These are phyloP conservation scores for Spathaspora passalidarum DNA, from an alignment of 805 yeast genomes.

Conservation along the genomic window DNA sequence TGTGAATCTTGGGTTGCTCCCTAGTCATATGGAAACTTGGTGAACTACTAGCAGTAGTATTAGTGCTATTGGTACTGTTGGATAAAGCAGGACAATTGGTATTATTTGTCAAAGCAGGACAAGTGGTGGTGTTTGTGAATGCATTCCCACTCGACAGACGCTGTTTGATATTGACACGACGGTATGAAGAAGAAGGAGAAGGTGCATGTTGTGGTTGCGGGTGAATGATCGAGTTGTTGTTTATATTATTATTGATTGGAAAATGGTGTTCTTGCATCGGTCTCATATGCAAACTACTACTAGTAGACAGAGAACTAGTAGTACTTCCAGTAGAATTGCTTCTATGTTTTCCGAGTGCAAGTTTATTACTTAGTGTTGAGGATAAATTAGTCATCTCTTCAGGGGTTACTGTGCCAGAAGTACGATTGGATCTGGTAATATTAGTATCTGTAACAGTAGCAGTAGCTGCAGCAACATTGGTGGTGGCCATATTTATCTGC, in stretches of 20 bases:
- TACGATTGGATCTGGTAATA: not conserved
- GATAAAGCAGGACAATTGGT: not conserved
- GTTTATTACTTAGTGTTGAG: not conserved
- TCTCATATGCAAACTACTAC: not conserved
- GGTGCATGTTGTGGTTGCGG: slow-evolving; percentile 3
- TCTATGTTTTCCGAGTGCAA: not conserved
- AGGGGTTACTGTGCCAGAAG: not conserved
- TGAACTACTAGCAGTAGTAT: slow-evolving; percentile 7
- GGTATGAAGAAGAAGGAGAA: slow-evolving; percentile 4
- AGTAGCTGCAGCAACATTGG: not conserved
- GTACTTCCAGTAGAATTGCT: slow-evolving; percentile 1
- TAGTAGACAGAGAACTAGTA: not conserved
- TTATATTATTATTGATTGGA: not conserved
- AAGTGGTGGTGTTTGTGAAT: not conserved
- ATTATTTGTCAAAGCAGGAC: not conserved
- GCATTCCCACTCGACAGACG: not conserved
- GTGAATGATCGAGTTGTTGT: slow-evolving; percentile 1
- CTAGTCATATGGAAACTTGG: slow-evolving; percentile 7
- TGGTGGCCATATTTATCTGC: not conserved
- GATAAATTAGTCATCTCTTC: not conserved
- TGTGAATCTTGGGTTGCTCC: slow-evolving; percentile 26
- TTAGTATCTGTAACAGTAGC: not conserved
- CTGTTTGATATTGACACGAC: slow-evolving; percentile 1
- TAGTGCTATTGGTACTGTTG: not conserved
- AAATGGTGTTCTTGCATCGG: not conserved